Conservation (phyloP, 2,329 filamentous ascomycete species). For the Septoria petroselini region DNA sequence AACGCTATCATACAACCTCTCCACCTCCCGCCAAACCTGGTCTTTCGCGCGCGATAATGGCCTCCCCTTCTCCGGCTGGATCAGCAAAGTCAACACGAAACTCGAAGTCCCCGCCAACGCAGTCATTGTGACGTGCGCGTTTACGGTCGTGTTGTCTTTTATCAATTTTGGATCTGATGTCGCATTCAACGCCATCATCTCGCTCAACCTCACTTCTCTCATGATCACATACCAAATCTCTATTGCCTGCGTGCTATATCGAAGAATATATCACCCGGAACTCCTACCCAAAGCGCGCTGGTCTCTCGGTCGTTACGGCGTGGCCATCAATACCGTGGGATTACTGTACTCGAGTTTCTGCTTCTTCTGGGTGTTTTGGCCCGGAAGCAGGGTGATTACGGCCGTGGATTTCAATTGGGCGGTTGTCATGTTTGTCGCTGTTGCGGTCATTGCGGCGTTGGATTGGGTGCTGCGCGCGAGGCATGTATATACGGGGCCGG, state of each 20-base stretch:
- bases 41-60: conserved; percentile 42
- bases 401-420: conserved; percentile 21
- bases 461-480: conserved; percentile 23
- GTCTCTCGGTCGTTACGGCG: conserved; percentile 41
- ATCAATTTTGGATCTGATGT: conserved; percentile 31
- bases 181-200: conserved; percentile 41
- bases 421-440: conserved; percentile 26
- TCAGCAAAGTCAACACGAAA: conserved; percentile 19
- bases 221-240: conserved; percentile 44
- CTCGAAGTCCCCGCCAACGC: conserved; percentile 29
- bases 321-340: conserved; percentile 40
- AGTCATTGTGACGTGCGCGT: conserved; percentile 26
- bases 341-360: conserved; percentile 39
- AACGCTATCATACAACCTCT: conserved; percentile 22
- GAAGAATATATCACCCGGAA: conserved; percentile 39
- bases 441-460: conserved; percentile 21
- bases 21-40: conserved; percentile 34
- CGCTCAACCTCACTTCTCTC: conserved; percentile 40
- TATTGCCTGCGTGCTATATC: conserved; percentile 43
- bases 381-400: conserved; percentile 20
- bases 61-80: conserved; percentile 26
- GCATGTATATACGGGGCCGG: conserved; percentile 23
- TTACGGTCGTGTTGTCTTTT: conserved; percentile 30
- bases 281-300: conserved; percentile 41
- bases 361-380: conserved; percentile 46